Evolutionary conservation across 176 grass and related monocot species (phyloP), one percentile per base, ranked within the genome.

Genomic region (Oryza punctata): DNA sequence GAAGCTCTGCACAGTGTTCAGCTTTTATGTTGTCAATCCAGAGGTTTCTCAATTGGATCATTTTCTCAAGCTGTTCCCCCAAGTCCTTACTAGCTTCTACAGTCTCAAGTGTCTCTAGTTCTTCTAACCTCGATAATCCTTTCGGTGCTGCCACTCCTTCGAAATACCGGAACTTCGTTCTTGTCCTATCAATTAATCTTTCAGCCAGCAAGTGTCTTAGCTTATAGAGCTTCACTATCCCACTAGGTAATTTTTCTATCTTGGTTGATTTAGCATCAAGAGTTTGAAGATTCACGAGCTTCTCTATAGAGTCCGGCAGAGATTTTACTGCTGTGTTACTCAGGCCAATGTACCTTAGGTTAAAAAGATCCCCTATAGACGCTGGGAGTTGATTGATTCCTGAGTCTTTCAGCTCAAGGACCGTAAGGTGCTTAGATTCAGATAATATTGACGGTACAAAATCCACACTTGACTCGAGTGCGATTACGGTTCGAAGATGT

Each of bases 11-110:
- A 9, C 37, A 38, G 37, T 38, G 37, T 1, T 0, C 37, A 38
- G 7, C 7, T 38, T 38, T 75, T n/a, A 84, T 54, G 10, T 76
- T 76, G 33, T 0, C 32, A 23, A 84, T 65, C 11, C 70, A 30
- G 0, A 85, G 7, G 1, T 18, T 44, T 11, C 61, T 37, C 8
- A 85, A 19, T 35, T 85, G 40, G 14, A 43, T 78, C 33, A 85
- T 26, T 12, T 77, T 60, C 1, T 8, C 43, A 0, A 85, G 24
- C 3, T 78, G 61, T 1, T 8, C 38, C 1, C 54, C 61, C 50
- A 77, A 35, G 2, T 78, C 67, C 30, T 33, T 32, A 30, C 24
- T 75, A 65, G 82, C 82, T 78, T 85, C 14, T 25, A 78, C 32
- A 2, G 18, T 38, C 16, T 77, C 5, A 12, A 85, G 63, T 60